Conservation (phyloP, 768 basidiomycete genomes). For the Pleurotus cornucopiae region DNA sequence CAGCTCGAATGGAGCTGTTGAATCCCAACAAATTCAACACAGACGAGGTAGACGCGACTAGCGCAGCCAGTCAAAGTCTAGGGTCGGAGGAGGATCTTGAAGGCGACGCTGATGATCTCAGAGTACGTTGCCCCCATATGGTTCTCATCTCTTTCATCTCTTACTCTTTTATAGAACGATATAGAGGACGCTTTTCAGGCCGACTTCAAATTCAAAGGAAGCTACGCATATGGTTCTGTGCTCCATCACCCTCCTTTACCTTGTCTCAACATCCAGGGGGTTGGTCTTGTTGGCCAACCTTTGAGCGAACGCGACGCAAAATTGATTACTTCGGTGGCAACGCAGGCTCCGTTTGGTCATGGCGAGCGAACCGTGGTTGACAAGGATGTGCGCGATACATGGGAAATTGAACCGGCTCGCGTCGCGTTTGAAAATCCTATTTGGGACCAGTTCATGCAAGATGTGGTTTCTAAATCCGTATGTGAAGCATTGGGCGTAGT, state of each 20-base stretch:
- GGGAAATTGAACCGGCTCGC: conserved; percentile 41
- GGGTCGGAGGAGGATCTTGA: too few species aligned
- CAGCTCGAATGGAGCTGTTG: too few species aligned
- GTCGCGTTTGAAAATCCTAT: conserved; percentile 36
- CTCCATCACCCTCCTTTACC: conserved; percentile 35
- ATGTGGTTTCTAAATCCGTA: conserved; percentile 22
- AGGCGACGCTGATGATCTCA: neutral
- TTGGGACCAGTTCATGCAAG: conserved; percentile 33
- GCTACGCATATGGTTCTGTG: conserved; percentile 22
- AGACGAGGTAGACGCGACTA: too few species aligned
- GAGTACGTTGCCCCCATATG: neutral
- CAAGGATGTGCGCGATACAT: conserved; percentile 42
- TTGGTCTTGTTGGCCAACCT: conserved; percentile 41
- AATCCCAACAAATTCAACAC: too few species aligned
- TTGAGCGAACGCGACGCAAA: conserved; percentile 34
- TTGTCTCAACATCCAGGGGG: conserved; percentile 28
- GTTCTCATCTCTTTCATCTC: neutral
- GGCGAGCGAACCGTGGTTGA: conserved; percentile 39
- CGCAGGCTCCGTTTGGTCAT: conserved; percentile 42
- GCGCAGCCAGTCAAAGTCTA: too few species aligned
- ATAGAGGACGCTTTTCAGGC: conserved; percentile 24
- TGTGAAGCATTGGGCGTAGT: conserved; percentile 33
- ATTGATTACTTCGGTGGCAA: conserved; percentile 27
- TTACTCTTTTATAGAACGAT: conserved; percentile 21
- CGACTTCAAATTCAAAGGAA: conserved; percentile 27